Evolutionary conservation across 164 flowering plant species (phyloP), one percentile per base, ranked within the genome.

Genomic region (Stephania yunnanensis): DNA sequence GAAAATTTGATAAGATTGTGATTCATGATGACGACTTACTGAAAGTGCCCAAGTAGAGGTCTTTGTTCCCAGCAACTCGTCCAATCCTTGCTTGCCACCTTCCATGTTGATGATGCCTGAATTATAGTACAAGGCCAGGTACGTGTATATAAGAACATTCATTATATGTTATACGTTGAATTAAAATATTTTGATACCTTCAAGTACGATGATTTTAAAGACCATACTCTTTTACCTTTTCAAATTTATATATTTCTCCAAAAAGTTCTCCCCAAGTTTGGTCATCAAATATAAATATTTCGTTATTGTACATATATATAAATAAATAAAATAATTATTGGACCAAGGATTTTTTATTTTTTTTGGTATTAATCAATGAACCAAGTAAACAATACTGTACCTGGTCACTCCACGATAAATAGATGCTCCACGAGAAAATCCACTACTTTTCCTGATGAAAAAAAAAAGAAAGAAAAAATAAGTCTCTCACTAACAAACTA

Each of bases 31-130:
- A 25, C 25, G 25, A 84, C 92, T 86, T 85, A 94, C 98, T 89
- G 86, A 94, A 94, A 70, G 97, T 93, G 69, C 98, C 98, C 80
- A 93, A 77, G 86, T 93, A 93, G 45, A 93, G 97, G 61, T 93
- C 97, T 71, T 93, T 93, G 85, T 93, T 93, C 29, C 98, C 96
- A 2, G 98, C 98, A 11, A 93, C 98, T 77, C 98, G 86, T 55
- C 98, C 98, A 19, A 93, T 93, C 77, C 98, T 89, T 44, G 98
- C 98, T 74, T 93, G 96, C 98, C 98, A 93, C 81, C 98, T 86
- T 70, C 98, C 97, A 82, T 91, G 98, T 77, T 91, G 98, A 76
- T 93, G 98, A 81, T 93, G 98, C 75, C 98, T 93, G 80, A 73
- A 68, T 64, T 25, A 58, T 15, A 19, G 46, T 25, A 61, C 42